Percentiles rank a stretch among this genome's conserved stretches.
Evolutionary conservation across 345 rosid genomes (phyloP).

Genomic region (Populus simonii): DNA sequence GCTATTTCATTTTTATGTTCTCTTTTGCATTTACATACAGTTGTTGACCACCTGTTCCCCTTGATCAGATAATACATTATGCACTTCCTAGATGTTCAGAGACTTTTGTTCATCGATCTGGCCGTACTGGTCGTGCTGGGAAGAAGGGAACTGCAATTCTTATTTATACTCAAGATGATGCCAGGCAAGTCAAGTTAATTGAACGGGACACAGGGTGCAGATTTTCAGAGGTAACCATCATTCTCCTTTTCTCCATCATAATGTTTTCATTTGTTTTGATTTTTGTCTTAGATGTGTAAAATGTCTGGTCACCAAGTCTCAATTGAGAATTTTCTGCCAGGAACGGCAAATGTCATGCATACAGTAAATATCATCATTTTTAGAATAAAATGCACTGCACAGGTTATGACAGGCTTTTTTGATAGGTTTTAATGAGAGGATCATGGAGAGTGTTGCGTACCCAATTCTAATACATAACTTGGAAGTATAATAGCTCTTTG

Average conservation of each 20-base stretch:
- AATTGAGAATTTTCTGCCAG: neutral
- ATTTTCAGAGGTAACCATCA: constrained; percentile 61
- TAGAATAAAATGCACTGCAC: neutral
- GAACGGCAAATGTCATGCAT: neutral
- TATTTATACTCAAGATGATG: constrained; percentile 66
- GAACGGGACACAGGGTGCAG: constrained; percentile 94
- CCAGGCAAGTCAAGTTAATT: constrained; percentile 53
- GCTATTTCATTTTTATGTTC: neutral
- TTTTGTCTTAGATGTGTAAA: neutral
- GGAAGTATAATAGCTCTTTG: too few species aligned
- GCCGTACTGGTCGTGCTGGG: constrained; percentile 99
- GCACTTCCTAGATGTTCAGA: constrained; percentile 88
- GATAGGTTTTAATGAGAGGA: too few species aligned
- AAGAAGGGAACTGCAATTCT: constrained; percentile 93
- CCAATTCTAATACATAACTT: too few species aligned
- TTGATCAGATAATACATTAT: constrained; percentile 68
- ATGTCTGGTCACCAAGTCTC: neutral
- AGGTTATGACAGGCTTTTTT: neutral
- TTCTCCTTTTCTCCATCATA: neutral
- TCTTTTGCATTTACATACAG: neutral
- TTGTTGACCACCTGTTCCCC: constrained; percentile 5
- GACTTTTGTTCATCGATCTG: constrained; percentile 96
- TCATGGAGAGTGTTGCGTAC: too few species aligned
- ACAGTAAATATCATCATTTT: neutral
- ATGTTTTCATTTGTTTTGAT: neutral